These are phyloP conservation scores for Beta vulgaris DNA, from an alignment of 148 eudicot species.

Conservation along the genomic window DNA sequence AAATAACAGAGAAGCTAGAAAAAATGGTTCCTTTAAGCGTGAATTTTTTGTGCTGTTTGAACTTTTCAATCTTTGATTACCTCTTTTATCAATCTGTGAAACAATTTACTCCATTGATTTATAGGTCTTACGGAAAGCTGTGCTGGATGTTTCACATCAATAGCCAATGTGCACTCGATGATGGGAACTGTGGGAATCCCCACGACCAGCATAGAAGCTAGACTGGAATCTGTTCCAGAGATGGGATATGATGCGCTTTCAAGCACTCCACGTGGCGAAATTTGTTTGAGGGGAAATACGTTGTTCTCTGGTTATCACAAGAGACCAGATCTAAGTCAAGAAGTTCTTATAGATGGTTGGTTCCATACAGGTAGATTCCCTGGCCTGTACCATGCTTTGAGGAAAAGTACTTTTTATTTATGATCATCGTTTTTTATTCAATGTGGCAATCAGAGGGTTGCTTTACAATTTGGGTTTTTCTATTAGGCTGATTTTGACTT, in stretches of 20 bases:
- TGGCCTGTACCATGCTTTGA: not conserved
- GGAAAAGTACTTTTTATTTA: not conserved
- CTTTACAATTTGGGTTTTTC: not conserved
- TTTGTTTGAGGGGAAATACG: conserved; percentile 81
- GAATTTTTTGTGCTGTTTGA: not conserved
- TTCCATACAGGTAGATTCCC: conserved; percentile 74
- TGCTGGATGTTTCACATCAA: conserved; percentile 77
- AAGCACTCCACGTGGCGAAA: conserved; percentile 79
- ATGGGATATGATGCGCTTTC: conserved; percentile 88
- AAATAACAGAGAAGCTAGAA: not conserved
- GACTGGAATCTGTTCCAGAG: conserved; percentile 94
- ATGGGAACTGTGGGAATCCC: conserved; percentile 89
- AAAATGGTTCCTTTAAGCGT: no score
- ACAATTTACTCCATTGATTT: not conserved
- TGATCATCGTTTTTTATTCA: not conserved
- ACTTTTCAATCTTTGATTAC: not conserved
- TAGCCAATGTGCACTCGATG: conserved; percentile 75
- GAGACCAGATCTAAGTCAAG: conserved; percentile 65
- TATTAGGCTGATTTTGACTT: no score
- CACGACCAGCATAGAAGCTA: conserved; percentile 76
- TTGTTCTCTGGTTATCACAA: conserved; percentile 95
- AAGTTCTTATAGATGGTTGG: conserved; percentile 83
- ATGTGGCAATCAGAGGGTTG: not conserved
- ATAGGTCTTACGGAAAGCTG: conserved; percentile 95
- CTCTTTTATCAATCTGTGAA: not conserved